phyloP scores from a whole-genome alignment of 2,329 filamentous ascomycete species.

The Neopestalotiopsis sp. region DNA sequence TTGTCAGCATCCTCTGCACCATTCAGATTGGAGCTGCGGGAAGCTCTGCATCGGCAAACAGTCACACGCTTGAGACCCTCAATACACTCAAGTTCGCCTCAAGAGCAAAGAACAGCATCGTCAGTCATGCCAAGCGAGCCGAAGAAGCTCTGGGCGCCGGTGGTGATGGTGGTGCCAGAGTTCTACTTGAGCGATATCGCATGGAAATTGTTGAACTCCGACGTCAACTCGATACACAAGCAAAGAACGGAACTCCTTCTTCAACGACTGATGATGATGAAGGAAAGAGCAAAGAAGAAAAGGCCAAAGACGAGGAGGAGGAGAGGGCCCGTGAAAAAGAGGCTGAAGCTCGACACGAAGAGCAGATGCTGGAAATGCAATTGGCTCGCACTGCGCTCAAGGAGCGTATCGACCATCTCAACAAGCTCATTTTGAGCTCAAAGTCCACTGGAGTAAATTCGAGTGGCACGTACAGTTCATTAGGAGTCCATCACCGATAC shows the following conservation, averaged over 20 bases:
- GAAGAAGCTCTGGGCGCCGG: slow-evolving; percentile 83
- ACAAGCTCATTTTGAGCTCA: slow-evolving; percentile 91
- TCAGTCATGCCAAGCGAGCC: slow-evolving; percentile 94
- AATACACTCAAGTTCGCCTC: slow-evolving; percentile 98
- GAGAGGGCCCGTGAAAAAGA: slow-evolving; percentile 79
- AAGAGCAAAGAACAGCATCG: slow-evolving; percentile 95
- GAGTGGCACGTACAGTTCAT: slow-evolving; percentile 71
- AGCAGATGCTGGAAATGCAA: slow-evolving; percentile 99
- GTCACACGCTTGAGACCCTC: slow-evolving; percentile 84
- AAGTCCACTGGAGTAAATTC: slow-evolving; percentile 94
- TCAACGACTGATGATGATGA: slow-evolving; percentile 58
- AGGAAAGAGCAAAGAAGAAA: slow-evolving; percentile 50
- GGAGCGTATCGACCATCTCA: slow-evolving; percentile 96
- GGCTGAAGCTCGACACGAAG: slow-evolving; percentile 85
- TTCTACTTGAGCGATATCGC: slow-evolving; percentile 89
- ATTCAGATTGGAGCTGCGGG: slow-evolving; percentile 85
- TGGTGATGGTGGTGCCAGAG: slow-evolving; percentile 84
- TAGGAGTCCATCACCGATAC: slow-evolving; percentile 67
- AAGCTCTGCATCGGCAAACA: slow-evolving; percentile 71
- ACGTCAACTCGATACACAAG: slow-evolving; percentile 81
- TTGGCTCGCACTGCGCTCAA: slow-evolving; percentile 93
- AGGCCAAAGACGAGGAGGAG: slow-evolving; percentile 68
- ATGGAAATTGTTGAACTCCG: slow-evolving; percentile 88
- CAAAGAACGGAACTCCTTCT: slow-evolving; percentile 61
- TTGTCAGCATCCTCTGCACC: slow-evolving; percentile 97